Percentiles rank a stretch among this genome's conserved stretches.
Conservation (phyloP, 129 eudicot species). For the Erigeron canadensis region DNA sequence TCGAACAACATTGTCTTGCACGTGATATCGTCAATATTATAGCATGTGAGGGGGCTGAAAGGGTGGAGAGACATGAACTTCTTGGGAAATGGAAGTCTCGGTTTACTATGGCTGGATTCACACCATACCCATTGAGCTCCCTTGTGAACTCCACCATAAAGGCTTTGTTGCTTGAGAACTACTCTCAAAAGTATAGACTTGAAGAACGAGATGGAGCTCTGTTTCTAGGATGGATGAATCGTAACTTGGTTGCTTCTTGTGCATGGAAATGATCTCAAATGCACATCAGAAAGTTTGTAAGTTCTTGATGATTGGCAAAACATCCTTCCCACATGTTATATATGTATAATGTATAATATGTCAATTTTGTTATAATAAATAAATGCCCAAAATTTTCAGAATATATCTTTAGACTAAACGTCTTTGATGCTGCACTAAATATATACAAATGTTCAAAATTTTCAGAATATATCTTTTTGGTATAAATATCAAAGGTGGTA, state of each 20-base stretch:
- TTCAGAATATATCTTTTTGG: no score
- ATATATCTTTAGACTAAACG: not conserved
- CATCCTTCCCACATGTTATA: constrained; percentile 3
- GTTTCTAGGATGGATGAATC: constrained; percentile 67
- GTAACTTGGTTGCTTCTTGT: constrained; percentile 49
- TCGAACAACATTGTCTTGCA: constrained; percentile 67
- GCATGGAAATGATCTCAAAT: constrained; percentile 48
- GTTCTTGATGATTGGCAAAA: constrained; percentile 8
- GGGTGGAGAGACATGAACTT: constrained; percentile 58
- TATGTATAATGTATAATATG: constrained; percentile 4
- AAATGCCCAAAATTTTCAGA: not conserved
- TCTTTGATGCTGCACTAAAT: no score
- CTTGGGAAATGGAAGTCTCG: constrained; percentile 56
- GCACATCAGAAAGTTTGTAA: constrained; percentile 11
- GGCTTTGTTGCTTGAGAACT: constrained; percentile 42
- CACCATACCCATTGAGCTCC: constrained; percentile 46
- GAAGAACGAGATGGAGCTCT: constrained; percentile 60
- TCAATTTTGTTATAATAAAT: not conserved
- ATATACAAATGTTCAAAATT: no score
- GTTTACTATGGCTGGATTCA: constrained; percentile 54
- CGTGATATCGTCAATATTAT: constrained; percentile 56
- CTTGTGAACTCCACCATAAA: constrained; percentile 55
- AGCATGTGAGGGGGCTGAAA: constrained; percentile 59
- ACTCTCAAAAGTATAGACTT: constrained; percentile 41
- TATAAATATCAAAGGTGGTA: no score